Percentiles rank a stretch among this genome's conserved stretches.
Evolutionary conservation across 345 rosid genomes (phyloP).

Genomic region (Salix exigua): DNA sequence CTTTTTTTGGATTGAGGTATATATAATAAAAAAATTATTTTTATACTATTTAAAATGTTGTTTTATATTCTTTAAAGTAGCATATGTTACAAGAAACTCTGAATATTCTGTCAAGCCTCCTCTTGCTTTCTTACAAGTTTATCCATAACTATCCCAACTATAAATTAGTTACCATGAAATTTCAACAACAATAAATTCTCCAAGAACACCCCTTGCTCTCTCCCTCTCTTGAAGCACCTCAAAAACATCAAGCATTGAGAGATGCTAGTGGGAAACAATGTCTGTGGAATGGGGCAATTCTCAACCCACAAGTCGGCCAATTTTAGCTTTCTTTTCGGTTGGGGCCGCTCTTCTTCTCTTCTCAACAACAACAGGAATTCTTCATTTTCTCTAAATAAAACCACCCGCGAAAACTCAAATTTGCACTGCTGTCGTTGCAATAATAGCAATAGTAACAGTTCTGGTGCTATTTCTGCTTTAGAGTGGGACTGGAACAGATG

Average conservation of each 20-base stretch:
- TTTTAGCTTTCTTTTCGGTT: slow-evolving; percentile 34
- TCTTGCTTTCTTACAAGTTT: background rate
- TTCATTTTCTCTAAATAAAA: slow-evolving; percentile 22
- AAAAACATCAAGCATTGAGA: background rate
- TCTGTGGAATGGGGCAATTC: slow-evolving; percentile 39
- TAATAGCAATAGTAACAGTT: slow-evolving; percentile 20
- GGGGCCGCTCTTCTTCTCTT: background rate
- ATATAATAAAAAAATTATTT: too few relatives aligned
- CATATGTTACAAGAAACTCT: background rate
- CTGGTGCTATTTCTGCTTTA: slow-evolving; percentile 29
- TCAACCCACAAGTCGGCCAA: slow-evolving; percentile 31
- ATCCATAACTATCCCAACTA: background rate
- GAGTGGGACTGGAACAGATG: slow-evolving; percentile 94
- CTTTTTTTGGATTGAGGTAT: too few relatives aligned
- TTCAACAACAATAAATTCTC: background rate
- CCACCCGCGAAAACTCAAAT: slow-evolving; percentile 25
- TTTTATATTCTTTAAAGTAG: too few relatives aligned
- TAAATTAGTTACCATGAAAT: background rate
- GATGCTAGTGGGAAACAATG: slow-evolving; percentile 39
- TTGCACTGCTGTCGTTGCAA: slow-evolving; percentile 36
- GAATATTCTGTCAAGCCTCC: background rate
- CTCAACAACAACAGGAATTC: background rate
- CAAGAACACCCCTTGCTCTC: background rate
- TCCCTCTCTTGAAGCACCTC: background rate
- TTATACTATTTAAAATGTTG: too few relatives aligned